Evolutionary conservation across 345 rosid species (phyloP).

Genomic region (Microthlaspi erraticum): DNA sequence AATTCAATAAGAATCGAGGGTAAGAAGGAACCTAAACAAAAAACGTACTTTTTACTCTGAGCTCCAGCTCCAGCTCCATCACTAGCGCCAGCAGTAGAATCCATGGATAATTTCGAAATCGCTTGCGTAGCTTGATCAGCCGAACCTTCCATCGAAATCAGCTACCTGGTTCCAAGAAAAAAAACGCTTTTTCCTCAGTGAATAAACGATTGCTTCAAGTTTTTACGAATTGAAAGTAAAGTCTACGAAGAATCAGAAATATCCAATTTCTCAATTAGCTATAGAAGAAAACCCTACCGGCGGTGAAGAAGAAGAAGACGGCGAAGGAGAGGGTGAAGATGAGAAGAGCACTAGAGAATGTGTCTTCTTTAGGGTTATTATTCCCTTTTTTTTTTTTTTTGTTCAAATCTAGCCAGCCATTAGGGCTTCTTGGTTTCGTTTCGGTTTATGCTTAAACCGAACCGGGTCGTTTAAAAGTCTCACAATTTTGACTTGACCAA

Average conservation of each 20-base stretch:
- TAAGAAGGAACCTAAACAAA: background rate
- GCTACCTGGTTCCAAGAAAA: constrained; percentile 1
- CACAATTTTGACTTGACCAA: background rate
- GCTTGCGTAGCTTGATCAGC: constrained; percentile 35
- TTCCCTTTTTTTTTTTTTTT: background rate
- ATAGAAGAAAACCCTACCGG: background rate
- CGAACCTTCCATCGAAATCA: constrained; percentile 19
- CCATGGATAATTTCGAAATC: constrained; percentile 33
- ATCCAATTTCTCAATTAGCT: background rate
- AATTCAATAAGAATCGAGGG: background rate
- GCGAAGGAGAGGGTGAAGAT: constrained; percentile 21
- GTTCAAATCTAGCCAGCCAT: constrained; percentile 25
- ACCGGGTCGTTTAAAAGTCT: constrained; percentile 20
- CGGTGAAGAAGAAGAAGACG: constrained; percentile 3
- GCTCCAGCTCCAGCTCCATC: constrained; percentile 51
- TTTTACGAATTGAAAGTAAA: background rate
- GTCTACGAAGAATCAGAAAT: background rate
- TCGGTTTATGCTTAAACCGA: constrained; percentile 23
- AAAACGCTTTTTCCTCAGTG: background rate
- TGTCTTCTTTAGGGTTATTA: constrained; percentile 32
- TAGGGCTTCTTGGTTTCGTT: constrained; percentile 6
- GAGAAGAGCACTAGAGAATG: background rate
- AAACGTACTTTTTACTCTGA: constrained; percentile 77
- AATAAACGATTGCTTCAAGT: background rate
- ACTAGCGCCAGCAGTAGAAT: constrained; percentile 10